Conservation (phyloP, 805 yeast genomes). For the Lachancea sp. region DNA sequence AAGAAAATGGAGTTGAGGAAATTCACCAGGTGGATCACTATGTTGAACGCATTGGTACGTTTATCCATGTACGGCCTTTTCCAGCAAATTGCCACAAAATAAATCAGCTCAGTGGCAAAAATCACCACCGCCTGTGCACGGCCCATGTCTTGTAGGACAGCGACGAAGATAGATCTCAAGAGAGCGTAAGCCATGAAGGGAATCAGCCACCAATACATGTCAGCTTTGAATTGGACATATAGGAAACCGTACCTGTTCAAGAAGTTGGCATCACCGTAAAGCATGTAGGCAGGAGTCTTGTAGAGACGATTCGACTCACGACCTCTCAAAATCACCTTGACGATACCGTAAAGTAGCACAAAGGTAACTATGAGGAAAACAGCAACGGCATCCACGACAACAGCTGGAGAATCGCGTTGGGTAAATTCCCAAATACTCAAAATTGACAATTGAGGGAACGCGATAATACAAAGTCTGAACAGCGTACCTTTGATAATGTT, state of each 20-base stretch:
- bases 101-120: constrained; percentile 67
- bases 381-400: constrained; percentile 71
- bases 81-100: constrained; percentile 59
- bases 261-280: constrained; percentile 76
- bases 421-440: constrained; percentile 88
- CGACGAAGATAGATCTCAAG: constrained; percentile 75
- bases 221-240: constrained; percentile 87
- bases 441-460: constrained; percentile 80
- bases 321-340: constrained; percentile 70
- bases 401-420: constrained; percentile 75
- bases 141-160: constrained; percentile 75
- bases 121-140: constrained; percentile 74
- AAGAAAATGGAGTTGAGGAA: constrained; percentile 80
- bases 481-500: constrained; percentile 82
- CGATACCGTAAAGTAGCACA: constrained; percentile 64
- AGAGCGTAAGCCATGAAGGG: constrained; percentile 61
- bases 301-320: constrained; percentile 60
- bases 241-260: constrained; percentile 87
- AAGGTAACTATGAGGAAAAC: constrained; percentile 52
- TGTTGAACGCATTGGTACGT: constrained; percentile 89
- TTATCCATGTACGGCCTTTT: constrained; percentile 89
- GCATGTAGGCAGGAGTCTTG: constrained; percentile 86
- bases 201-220: constrained; percentile 73
- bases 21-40: constrained; percentile 72
- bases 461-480: constrained; percentile 73